Conservation (phyloP, 2,329 filamentous ascomycete genomes). For the Hymenotorrendiella dingleyae region DNA sequence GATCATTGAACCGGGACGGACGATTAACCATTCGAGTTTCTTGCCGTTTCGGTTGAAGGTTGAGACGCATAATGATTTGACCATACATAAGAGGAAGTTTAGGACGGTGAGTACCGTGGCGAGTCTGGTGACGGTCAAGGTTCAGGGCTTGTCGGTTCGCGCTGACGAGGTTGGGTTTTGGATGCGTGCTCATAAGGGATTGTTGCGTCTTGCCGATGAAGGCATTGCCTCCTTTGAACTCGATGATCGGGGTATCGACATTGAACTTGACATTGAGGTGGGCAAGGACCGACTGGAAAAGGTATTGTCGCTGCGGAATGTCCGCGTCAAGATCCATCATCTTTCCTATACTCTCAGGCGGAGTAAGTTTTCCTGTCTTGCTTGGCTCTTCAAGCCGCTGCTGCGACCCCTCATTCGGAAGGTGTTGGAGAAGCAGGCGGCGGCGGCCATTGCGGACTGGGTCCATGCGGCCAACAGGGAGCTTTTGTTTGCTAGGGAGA, state of each 20-base stretch:
- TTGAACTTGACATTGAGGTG: slow-evolving; percentile 79
- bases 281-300: slow-evolving; percentile 72
- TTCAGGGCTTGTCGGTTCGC: slow-evolving; percentile 76
- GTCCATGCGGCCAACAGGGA: slow-evolving; percentile 77
- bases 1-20: slow-evolving; percentile 80
- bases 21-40: slow-evolving; percentile 82
- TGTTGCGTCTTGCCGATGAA: slow-evolving; percentile 71
- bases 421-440: slow-evolving; percentile 72
- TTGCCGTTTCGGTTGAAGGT: slow-evolving; percentile 77
- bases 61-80: slow-evolving; percentile 79
- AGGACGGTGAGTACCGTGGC: slow-evolving; percentile 57
- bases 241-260: slow-evolving; percentile 80
- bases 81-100: slow-evolving; percentile 73
- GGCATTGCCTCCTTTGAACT: slow-evolving; percentile 82
- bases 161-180: slow-evolving; percentile 89
- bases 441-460: slow-evolving; percentile 61
- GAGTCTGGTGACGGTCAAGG: slow-evolving; percentile 68
- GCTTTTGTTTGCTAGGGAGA: slow-evolving; percentile 77
- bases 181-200: slow-evolving; percentile 69
- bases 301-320: slow-evolving; percentile 69
- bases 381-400: slow-evolving; percentile 80
- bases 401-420: slow-evolving; percentile 75
- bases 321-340: slow-evolving; percentile 79
- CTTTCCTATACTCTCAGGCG: slow-evolving; percentile 71
- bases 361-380: slow-evolving; percentile 70